A percentile compares a stretch with the other conserved stretches of the same genome.
phyloP scores from a whole-genome alignment of 768 basidiomycete genomes.

The Cystobasidium onofrii region DNA sequence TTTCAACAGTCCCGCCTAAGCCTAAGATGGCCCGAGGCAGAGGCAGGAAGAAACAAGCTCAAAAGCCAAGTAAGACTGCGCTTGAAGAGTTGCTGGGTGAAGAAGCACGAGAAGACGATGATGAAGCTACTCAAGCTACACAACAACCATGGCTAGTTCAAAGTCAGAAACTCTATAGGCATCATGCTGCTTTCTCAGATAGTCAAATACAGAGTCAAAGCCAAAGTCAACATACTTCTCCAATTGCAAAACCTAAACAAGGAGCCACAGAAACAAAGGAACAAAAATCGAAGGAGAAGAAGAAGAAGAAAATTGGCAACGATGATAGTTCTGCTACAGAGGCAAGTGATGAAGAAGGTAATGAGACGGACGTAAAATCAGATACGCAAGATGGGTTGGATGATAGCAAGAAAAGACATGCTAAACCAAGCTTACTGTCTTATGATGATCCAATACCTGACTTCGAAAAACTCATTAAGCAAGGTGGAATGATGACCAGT shows the following conservation, averaged over 20 bases:
- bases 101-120: neutral
- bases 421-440: slow-evolving; percentile 10
- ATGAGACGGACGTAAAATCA: neutral
- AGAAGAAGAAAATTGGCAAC: neutral
- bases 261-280: neutral
- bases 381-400: neutral
- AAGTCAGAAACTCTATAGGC: slow-evolving; percentile 13
- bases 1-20: slow-evolving; percentile 16
- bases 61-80: slow-evolving; percentile 6
- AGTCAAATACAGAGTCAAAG: slow-evolving; percentile 18
- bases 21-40: slow-evolving; percentile 17
- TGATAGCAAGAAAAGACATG: neutral
- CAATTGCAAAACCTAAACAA: neutral
- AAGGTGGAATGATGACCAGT: slow-evolving; percentile 13
- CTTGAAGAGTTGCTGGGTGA: slow-evolving; percentile 23
- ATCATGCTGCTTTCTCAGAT: neutral
- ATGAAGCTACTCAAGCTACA: neutral
- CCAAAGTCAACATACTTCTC: neutral
- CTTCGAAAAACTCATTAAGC: slow-evolving; percentile 16
- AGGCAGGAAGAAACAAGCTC: slow-evolving; percentile 19
- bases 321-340: slow-evolving; percentile 14
- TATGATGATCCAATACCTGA: slow-evolving; percentile 16
- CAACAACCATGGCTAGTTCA: neutral
- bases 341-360: neutral
- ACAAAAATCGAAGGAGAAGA: neutral